These are phyloP conservation scores for Schwanniomyces occidentalis DNA, from an alignment of 805 yeast genomes.

Conservation along the genomic window DNA sequence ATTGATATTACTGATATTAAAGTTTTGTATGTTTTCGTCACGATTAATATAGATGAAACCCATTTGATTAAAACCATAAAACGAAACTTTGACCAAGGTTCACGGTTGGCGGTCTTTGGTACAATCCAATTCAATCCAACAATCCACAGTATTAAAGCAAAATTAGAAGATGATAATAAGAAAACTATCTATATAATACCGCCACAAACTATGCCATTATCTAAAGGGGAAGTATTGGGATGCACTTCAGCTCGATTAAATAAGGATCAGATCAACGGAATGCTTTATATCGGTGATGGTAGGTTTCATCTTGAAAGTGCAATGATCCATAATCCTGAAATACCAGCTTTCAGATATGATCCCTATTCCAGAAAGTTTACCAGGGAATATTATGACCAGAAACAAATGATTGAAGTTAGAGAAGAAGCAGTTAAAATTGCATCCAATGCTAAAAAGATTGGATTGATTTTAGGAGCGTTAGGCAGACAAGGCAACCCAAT, in stretches of 20 bases:
- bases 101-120: slow-evolving; percentile 82
- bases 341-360: slow-evolving; percentile 92
- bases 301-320: slow-evolving; percentile 93
- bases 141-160: slow-evolving; percentile 72
- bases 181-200: slow-evolving; percentile 65
- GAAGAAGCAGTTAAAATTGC: slow-evolving; percentile 73
- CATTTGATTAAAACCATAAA: slow-evolving; percentile 79
- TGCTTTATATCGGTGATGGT: slow-evolving; percentile 95
- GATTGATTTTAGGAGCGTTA: slow-evolving; percentile 85
- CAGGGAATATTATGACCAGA: slow-evolving; percentile 82
- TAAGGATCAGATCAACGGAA: slow-evolving; percentile 64
- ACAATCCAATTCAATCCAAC: slow-evolving; percentile 97
- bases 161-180: slow-evolving; percentile 49
- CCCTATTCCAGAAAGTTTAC: slow-evolving; percentile 94
- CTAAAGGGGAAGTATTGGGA: slow-evolving; percentile 95
- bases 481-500: slow-evolving; percentile 92
- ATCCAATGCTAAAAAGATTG: slow-evolving; percentile 60
- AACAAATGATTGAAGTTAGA: slow-evolving; percentile 74
- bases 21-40: slow-evolving; percentile 92
- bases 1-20: slow-evolving; percentile 88
- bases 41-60: slow-evolving; percentile 81
- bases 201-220: slow-evolving; percentile 89
- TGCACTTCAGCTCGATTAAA: slow-evolving; percentile 89
- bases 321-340: slow-evolving; percentile 93
- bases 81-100: slow-evolving; percentile 63